Evolutionary conservation across 495 filamentous ascomycete species (phyloP), one percentile per base, ranked within the genome.

Genomic region (Talaromyces thailandensis): DNA sequence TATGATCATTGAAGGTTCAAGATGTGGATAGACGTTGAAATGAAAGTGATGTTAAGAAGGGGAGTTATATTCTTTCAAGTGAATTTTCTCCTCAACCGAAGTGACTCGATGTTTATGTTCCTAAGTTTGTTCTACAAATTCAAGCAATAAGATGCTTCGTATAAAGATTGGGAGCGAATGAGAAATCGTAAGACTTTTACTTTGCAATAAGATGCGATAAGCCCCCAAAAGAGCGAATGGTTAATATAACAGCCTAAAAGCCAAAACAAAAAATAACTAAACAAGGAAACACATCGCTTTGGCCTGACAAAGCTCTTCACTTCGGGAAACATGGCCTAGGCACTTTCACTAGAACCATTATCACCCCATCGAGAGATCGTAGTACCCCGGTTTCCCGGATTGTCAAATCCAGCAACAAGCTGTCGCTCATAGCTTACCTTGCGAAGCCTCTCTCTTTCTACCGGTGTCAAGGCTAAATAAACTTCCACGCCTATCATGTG

Each of bases 401-500:
- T 68, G 18, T 68, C 68, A 65, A 78, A 73, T 0, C 82, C 82
- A 0, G 72, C 71, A 64, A 80, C 79, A 24, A 83, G 45, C 65
- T 85, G 82, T 50, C 75, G 67, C 58, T 81, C 71, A 61, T 84
- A 84, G 8, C 72, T 78, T 1, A 82, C 70, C 24, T 72, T 67
- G 18, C 81, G 69, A 32, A 85, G 64, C 6, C 81, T 68, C 57
- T 81, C 72, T 16, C 64, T 65, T 65, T 86, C 81, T 0, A 65
- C 65, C 7, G 82, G 79, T 2, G 84, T 86, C 8, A 82, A 65
- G 25, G 64, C 66, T 7, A 85, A 65, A 72, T 84, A 84, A 14
- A 82, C 62, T 68, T 85, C 82, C 6, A 78, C 71, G 6, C 73
- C 74, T 32, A 82, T 31, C 28, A 66, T 64, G 65, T 85, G 76